phyloP scores from a whole-genome alignment of 768 basidiomycete genomes.

The Tremella yokohamensis region DNA sequence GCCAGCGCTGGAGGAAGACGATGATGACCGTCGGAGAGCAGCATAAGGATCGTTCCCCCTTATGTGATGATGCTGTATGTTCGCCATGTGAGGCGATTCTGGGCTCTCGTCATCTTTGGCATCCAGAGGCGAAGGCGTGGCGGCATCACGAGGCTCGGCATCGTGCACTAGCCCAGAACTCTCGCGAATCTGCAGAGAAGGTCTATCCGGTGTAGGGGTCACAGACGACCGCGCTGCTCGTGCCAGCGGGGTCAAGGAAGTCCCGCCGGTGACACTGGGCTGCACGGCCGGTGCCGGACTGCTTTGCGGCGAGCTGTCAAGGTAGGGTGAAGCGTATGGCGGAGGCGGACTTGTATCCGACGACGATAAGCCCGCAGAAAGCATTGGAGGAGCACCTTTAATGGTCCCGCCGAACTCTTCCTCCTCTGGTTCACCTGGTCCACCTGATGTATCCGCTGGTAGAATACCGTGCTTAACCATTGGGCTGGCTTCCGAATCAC shows the following conservation, averaged over 20 bases:
- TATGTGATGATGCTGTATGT: background rate
- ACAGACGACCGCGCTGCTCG: constrained; percentile 12
- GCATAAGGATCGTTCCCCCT: constrained; percentile 23
- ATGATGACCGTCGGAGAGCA: constrained; percentile 19
- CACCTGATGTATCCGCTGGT: background rate
- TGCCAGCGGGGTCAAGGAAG: background rate
- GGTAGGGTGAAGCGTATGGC: constrained; percentile 33
- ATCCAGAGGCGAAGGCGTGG: no score
- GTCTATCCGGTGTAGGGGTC: constrained; percentile 25
- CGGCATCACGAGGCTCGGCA: no score
- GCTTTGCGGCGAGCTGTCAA: constrained; percentile 4
- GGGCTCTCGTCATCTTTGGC: background rate
- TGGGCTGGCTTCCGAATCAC: constrained; percentile 31
- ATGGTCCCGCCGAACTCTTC: constrained; percentile 20
- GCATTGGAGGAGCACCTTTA: constrained; percentile 15
- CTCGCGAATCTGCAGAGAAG: background rate
- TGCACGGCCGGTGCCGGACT: background rate
- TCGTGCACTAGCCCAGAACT: no score
- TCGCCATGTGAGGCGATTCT: constrained; percentile 18
- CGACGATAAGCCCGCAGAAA: background rate
- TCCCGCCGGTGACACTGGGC: background rate
- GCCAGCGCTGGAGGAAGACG: constrained; percentile 7
- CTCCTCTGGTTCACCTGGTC: constrained; percentile 5
- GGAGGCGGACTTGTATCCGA: constrained; percentile 28
- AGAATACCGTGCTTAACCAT: background rate